Conservation (phyloP, 768 basidiomycete genomes). For the Suillus americanus region DNA sequence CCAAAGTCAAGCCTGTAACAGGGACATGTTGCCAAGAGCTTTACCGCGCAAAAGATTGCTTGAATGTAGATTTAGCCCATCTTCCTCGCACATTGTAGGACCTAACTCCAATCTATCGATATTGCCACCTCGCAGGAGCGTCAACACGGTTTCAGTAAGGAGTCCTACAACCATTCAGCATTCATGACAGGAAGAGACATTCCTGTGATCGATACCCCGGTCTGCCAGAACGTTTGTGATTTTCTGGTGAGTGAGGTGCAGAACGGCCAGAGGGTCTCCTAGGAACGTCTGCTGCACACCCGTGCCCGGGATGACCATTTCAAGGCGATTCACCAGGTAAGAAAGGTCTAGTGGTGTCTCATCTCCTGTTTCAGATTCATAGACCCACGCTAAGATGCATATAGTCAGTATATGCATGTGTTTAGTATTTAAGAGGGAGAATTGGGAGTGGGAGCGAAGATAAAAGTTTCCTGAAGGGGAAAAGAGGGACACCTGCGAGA, state of each 20-base stretch:
- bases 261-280: conserved; percentile 1
- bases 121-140: conserved; percentile 45
- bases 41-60: conserved; percentile 45
- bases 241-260: conserved; percentile 34
- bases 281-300: conserved; percentile 7
- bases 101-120: conserved; percentile 45
- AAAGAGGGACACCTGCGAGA: not conserved
- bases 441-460: not conserved
- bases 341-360: conserved; percentile 41
- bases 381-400: conserved; percentile 37
- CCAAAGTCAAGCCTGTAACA: conserved; percentile 5
- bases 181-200: conserved; percentile 27
- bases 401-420: conserved; percentile 9
- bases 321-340: conserved; percentile 38
- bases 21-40: conserved; percentile 2
- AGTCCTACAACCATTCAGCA: conserved; percentile 36
- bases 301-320: conserved; percentile 29
- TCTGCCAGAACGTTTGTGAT: conserved; percentile 36
- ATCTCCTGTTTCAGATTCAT: conserved; percentile 40
- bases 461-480: not conserved
- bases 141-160: conserved; percentile 44
- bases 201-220: conserved; percentile 30
- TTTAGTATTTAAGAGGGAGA: not conserved
- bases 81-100: conserved; percentile 45
- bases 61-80: conserved; percentile 49